These are phyloP conservation scores for Globisporangium paddicum DNA, from an alignment of 352 stramenopile species.

Conservation along the genomic window DNA sequence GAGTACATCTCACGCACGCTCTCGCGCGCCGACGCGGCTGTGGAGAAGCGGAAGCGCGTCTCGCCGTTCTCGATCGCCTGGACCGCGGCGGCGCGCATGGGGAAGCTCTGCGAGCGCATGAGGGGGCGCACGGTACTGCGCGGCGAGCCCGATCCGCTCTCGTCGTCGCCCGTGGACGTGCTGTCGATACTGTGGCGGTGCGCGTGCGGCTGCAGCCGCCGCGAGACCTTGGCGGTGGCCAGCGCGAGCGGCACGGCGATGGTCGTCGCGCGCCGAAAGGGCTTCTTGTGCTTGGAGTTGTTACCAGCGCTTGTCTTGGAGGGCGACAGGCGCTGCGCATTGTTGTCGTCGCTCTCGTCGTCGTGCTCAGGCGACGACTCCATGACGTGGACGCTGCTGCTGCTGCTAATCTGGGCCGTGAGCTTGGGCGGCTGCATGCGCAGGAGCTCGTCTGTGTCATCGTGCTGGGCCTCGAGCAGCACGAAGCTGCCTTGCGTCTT, in stretches of 20 bases:
- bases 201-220: not conserved
- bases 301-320: slow-evolving; percentile 4
- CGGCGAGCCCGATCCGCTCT: not conserved
- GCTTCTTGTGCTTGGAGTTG: too few relatives aligned
- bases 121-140: slow-evolving; percentile 15
- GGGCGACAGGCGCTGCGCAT: not conserved
- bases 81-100: slow-evolving; percentile 43
- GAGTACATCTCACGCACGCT: slow-evolving; percentile 72
- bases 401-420: not conserved
- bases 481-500: slow-evolving; percentile 6
- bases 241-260: slow-evolving; percentile 32
- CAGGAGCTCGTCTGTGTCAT: not conserved
- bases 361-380: slow-evolving; percentile 10
- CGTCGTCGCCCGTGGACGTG: slow-evolving; percentile 5
- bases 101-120: slow-evolving; percentile 52
- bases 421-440: not conserved
- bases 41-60: slow-evolving; percentile 59
- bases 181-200: slow-evolving; percentile 22
- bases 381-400: slow-evolving; percentile 6
- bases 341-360: slow-evolving; percentile 2
- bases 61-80: slow-evolving; percentile 55
- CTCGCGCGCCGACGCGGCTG: slow-evolving; percentile 46
- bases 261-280: slow-evolving; percentile 49
- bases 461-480: slow-evolving; percentile 8
- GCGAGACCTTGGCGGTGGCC: not conserved